Conservation (phyloP, 192 early-diverging fungal species). For the Coemansia sp. region DNA sequence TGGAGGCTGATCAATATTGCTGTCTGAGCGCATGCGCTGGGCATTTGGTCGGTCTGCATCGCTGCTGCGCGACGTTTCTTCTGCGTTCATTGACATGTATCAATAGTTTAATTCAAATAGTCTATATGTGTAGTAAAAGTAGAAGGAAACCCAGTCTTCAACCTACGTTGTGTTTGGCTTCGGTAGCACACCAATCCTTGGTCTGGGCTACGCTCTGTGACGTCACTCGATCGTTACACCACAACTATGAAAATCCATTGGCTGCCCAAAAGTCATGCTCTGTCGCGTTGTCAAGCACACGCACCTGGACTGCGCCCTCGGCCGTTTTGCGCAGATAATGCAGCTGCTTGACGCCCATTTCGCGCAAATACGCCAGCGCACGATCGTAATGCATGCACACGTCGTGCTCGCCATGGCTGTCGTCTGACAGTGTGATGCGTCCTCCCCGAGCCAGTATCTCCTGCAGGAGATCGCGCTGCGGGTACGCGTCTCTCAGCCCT, state of each 20-base stretch:
- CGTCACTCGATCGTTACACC: too few species aligned
- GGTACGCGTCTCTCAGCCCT: slow-evolving; percentile 82
- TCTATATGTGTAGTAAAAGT: too few species aligned
- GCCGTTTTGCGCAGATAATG: slow-evolving; percentile 37
- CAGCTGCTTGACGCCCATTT: slow-evolving; percentile 61
- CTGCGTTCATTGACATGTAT: too few species aligned
- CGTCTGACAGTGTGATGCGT: slow-evolving; percentile 85
- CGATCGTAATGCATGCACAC: slow-evolving; percentile 85
- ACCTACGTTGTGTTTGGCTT: too few species aligned
- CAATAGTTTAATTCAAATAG: too few species aligned
- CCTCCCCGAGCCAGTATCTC: slow-evolving; percentile 66
- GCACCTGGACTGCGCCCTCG: slow-evolving; percentile 11
- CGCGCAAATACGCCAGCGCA: slow-evolving; percentile 67
- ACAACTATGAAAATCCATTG: slow-evolving; percentile 16
- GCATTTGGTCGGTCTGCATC: too few species aligned
- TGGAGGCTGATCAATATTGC: slow-evolving; percentile 2
- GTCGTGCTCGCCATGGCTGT: slow-evolving; percentile 87
- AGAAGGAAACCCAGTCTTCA: too few species aligned
- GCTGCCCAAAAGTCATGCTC: slow-evolving; percentile 39
- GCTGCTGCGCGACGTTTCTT: too few species aligned
- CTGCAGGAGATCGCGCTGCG: slow-evolving; percentile 77
- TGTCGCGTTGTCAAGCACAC: slow-evolving; percentile 22
- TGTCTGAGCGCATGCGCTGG: slow-evolving; percentile 9
- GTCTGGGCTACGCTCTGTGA: too few species aligned
- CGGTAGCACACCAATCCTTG: too few species aligned